These are phyloP conservation scores for Hygrocybe punicea DNA, from an alignment of 768 basidiomycete genomes.

Conservation along the genomic window DNA sequence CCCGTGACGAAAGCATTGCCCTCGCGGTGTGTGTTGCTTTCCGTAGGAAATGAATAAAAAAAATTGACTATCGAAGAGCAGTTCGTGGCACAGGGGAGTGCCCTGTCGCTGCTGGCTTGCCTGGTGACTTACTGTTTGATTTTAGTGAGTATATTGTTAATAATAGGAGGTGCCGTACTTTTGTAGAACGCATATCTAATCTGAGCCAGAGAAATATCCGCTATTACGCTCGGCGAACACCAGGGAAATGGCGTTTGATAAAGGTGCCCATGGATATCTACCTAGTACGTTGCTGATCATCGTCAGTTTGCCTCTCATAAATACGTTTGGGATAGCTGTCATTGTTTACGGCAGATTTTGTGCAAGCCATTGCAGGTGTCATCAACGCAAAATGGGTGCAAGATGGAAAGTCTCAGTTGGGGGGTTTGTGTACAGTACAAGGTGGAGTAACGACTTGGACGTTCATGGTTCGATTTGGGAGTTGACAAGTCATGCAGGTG, in stretches of 20 bases:
- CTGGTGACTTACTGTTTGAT: slow-evolving; percentile 3
- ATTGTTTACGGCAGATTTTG: slow-evolving; percentile 4
- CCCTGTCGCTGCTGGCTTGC: slow-evolving; percentile 3
- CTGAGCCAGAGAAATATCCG: slow-evolving; percentile 5
- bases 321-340: slow-evolving; percentile 1
- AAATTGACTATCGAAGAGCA: background rate
- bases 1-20: slow-evolving; percentile 8
- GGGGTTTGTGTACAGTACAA: slow-evolving; percentile 6
- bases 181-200: background rate
- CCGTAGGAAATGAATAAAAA: background rate
- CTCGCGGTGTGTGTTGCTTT: background rate
- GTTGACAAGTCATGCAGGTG: background rate
- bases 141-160: background rate
- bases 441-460: background rate
- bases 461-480: background rate
- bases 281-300: background rate
- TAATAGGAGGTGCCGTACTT: no score
- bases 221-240: background rate
- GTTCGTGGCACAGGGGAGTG: slow-evolving; percentile 4
- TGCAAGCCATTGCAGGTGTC: background rate
- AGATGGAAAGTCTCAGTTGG: slow-evolving; percentile 7
- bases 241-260: slow-evolving; percentile 2
- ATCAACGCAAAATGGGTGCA: slow-evolving; percentile 8
- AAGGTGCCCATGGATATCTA: slow-evolving; percentile 2
- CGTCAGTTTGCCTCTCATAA: background rate